Evolutionary conservation across 208 protist genomes (phyloP), one percentile per base, ranked within the genome.

Genomic region (Trichomonas vaginalis): DNA sequence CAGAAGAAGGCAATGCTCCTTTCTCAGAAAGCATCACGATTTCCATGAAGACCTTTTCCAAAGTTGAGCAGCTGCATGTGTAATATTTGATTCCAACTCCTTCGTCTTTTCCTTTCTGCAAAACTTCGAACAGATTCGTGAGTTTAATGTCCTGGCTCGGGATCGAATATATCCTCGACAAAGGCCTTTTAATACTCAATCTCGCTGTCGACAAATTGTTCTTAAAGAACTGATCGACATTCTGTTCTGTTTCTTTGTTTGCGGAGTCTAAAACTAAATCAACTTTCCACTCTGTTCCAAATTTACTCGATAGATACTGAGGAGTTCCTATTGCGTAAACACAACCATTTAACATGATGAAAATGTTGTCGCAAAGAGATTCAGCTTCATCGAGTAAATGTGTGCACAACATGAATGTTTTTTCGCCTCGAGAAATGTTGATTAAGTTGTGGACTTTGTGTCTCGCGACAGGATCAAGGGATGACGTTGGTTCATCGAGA

Each of bases 1-100:
- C 32, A 48, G 82, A 45, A 45, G 0, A 46, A 14, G 3, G 15
- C 0, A 92, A n/a, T 35, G n/a, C 27, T 39, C 45, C 86, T 35
- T 92, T 6, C 39, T 92, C 86, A 2, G 86, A 48, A 40, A 51
- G 35, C 14, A 48, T 42, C 32, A 92, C 42, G 8, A 92, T 48
- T 21, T 92, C 86, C 86, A 92, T 49, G 86, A 92, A 92, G 14
- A 92, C 86, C 39, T 45, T 92, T 39, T 92, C 86, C 3, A 92
- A 32, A 39, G 86, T 48, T 39, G 86, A 92, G 14, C 40, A 51
- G 12, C 40, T 48, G n/a, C 86, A 92, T 35, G 86, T 92, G 27
- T 51, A 92, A 39, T 92, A 92, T 9, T n/a, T 51, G 37, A 51
- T 48, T 17, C 86, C 86, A 39, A 35, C 39, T 14, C 51, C 15